These are phyloP conservation scores for Pseudogymnoascus pannorum DNA, from an alignment of 2,329 filamentous ascomycete genomes.

Conservation along the genomic window DNA sequence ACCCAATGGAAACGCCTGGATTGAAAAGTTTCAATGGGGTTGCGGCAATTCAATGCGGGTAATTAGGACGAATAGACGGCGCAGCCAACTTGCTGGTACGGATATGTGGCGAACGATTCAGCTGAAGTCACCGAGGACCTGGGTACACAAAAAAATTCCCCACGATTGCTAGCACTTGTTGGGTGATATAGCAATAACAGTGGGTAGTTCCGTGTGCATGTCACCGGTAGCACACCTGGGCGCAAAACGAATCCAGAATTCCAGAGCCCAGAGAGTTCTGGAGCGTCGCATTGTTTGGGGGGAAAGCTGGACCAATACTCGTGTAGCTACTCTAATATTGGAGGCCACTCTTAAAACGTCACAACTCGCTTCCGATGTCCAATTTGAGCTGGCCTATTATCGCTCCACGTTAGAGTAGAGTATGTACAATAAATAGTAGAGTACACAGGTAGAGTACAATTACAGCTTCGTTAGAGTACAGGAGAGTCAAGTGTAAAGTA, in stretches of 20 bases:
- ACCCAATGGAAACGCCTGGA: neutral
- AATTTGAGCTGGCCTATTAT: neutral
- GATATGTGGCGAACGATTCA: conserved; percentile 3
- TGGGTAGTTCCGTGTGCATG: neutral
- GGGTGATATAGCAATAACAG: neutral
- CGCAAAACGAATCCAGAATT: neutral
- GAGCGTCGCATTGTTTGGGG: neutral
- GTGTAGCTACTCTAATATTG: no score
- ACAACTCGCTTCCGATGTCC: conserved; percentile 6
- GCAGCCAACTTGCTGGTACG: neutral
- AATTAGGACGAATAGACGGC: neutral
- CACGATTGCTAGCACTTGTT: neutral
- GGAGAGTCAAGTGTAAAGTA: neutral
- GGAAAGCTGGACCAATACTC: neutral
- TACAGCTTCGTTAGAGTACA: no score
- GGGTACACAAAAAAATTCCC: conserved; percentile 5
- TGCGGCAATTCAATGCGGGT: conserved; percentile 1
- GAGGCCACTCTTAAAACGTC: neutral
- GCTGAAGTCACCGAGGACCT: neutral
- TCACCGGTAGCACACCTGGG: neutral
- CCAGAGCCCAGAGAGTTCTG: neutral
- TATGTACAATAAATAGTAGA: neutral
- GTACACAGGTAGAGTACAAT: neutral
- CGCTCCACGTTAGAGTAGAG: neutral
- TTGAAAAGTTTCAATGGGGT: neutral